A percentile compares a stretch with the other conserved stretches of the same genome.
Conservation (phyloP, 768 basidiomycete species). For the Nidularia pulvinata region DNA sequence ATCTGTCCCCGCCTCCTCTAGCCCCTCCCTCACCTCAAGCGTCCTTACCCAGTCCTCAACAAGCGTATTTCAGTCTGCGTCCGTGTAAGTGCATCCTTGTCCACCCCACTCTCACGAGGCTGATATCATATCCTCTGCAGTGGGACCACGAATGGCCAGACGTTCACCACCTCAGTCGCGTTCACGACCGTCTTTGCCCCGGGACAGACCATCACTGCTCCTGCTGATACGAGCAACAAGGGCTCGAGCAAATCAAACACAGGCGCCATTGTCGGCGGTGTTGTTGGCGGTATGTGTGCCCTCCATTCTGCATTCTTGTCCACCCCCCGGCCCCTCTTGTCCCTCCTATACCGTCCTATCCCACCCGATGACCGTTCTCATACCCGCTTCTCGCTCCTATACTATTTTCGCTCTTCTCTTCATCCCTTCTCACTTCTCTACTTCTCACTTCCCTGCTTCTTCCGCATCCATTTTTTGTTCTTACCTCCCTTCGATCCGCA, state of each 20-base stretch:
- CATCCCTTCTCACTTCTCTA: background rate
- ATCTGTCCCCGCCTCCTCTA: too few species aligned
- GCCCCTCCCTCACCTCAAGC: too few species aligned
- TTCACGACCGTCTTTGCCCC: conserved; percentile 21
- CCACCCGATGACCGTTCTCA: background rate
- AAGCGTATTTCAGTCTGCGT: too few species aligned
- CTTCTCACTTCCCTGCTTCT: background rate
- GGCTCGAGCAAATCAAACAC: conserved; percentile 15
- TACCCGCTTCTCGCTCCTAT: background rate
- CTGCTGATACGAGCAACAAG: background rate
- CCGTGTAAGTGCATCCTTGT: too few species aligned
- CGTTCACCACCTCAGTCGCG: conserved; percentile 19
- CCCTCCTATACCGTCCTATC: background rate
- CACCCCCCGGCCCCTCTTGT: background rate
- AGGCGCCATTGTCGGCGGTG: conserved; percentile 49
- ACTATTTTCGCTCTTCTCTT: background rate
- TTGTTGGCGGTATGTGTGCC: conserved; percentile 40
- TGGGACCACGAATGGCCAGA: conserved; percentile 12
- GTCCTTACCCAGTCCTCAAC: too few species aligned
- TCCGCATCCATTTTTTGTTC: background rate
- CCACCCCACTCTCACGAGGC: too few species aligned
- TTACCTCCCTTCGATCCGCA: background rate
- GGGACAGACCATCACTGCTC: conserved; percentile 13
- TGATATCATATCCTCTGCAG: too few species aligned
- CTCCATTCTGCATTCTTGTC: background rate